Base-by-base conservation (phyloP, 768 basidiomycete species). In the Strobilomyces echinocephalus region DNA sequence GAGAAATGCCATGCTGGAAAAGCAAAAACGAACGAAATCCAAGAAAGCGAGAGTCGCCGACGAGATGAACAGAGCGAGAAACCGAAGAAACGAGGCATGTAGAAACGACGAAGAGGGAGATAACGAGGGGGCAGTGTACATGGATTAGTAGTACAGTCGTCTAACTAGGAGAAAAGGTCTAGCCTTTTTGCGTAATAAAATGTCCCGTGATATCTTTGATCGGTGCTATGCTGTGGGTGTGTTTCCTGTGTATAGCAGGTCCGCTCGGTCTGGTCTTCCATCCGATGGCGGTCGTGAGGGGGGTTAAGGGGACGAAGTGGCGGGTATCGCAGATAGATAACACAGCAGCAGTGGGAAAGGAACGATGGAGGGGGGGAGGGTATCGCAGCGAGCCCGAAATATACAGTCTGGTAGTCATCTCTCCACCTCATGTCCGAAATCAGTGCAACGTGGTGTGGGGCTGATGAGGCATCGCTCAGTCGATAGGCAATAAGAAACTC, bases 401-500 rank as follows among this genome's bases (percentile, higher is more conserved):
- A 54, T 39, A 45, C 47, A 50, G 16, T 43, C 42, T 18, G 3
- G 31, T 11, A n/a, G 30, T 20, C 30, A 15, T 9, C 15, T 46
- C 11, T 46, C 44, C n/a, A 33, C 44, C 46, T 26, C 46, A 31
- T 44, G 48, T 24, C 40, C 46, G 30, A 7, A 6, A 50, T 55
- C 52, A 43, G 21, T 56, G 18, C 26, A 51, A 44, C 45, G 36
- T 26, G 40, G 30, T 40, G 53, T 24, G 24, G 24, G 24, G 46
- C 34, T 41, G 31, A 53, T 34, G 6, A 4, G 24, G 40, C 36
- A 49, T 47, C 50, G 31, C 51, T 65, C 59, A 68, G 57, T 76
- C 77, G 53, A 84, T 61, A 9, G 87, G 87, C 26, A 84, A 76
- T 66, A 91, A 68, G 69, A 90, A 92, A 66, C 89, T 91, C 34